Percentiles rank a stretch among this genome's conserved stretches.
Conservation (phyloP, 768 basidiomycete genomes). For the Dentipellis fragilis region DNA sequence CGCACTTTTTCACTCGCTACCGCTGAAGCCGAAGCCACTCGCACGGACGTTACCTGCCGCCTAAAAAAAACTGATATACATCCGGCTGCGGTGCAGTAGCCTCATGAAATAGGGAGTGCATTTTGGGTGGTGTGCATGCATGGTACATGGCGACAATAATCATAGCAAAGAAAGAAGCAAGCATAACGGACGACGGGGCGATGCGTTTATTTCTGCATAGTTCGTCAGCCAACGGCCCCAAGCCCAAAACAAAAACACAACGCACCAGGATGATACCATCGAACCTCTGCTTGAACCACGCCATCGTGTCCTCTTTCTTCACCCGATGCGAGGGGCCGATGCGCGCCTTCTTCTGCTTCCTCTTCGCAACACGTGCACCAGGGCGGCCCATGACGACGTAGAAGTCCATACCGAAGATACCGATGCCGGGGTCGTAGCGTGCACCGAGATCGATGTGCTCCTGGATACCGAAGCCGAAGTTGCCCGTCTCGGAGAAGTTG, state of each 20-base stretch:
- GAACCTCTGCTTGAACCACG: slow-evolving; percentile 99
- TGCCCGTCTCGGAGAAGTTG: slow-evolving; percentile 98
- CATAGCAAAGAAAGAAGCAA: slow-evolving; percentile 1
- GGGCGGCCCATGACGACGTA: slow-evolving; percentile 96
- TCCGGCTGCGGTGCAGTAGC: neutral
- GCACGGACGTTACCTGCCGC: too few species aligned
- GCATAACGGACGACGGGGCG: neutral
- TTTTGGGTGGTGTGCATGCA: slow-evolving; percentile 2
- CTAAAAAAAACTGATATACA: too few species aligned
- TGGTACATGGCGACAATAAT: slow-evolving; percentile 4
- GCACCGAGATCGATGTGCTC: slow-evolving; percentile 99
- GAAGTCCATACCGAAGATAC: slow-evolving; percentile 99
- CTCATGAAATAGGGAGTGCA: neutral
- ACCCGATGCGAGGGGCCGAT: slow-evolving; percentile 86
- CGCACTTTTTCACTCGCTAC: too few species aligned
- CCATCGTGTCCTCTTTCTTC: slow-evolving; percentile 92
- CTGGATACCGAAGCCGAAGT: slow-evolving; percentile 99
- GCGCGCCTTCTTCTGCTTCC: slow-evolving; percentile 81
- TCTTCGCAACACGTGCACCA: slow-evolving; percentile 81
- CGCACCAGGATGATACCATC: slow-evolving; percentile 92
- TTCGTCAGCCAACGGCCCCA: neutral
- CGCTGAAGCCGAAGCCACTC: too few species aligned
- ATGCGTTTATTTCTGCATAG: slow-evolving; percentile 7
- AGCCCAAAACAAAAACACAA: slow-evolving; percentile 4
- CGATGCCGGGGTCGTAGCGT: slow-evolving; percentile 95